Conservation (phyloP, 2,329 filamentous ascomycete species). For the Aureobasidium sp. region DNA sequence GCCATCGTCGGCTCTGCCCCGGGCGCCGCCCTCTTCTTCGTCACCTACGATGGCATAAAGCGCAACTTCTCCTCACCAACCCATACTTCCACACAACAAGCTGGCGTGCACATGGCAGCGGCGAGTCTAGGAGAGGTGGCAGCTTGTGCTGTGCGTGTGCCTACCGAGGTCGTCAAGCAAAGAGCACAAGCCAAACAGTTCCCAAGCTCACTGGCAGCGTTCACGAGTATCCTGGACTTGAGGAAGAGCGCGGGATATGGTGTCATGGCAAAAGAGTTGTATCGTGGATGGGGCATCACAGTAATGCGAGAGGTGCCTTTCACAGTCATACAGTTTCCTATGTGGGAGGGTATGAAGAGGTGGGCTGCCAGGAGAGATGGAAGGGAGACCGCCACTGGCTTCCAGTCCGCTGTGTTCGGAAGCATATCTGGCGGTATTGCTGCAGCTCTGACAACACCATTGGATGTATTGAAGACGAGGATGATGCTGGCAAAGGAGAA, state of each 20-base stretch:
- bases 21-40: constrained; percentile 91
- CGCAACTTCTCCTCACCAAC: not conserved
- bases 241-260: constrained; percentile 33
- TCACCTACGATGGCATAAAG: constrained; percentile 28
- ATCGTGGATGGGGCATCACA: constrained; percentile 86
- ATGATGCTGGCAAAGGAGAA: constrained; percentile 80
- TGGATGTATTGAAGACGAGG: constrained; percentile 94
- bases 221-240: constrained; percentile 57
- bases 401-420: constrained; percentile 79
- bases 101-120: constrained; percentile 66
- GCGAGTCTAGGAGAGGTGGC: constrained; percentile 83
- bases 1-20: constrained; percentile 88
- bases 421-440: constrained; percentile 77
- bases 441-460: constrained; percentile 79
- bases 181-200: constrained; percentile 83
- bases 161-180: constrained; percentile 96
- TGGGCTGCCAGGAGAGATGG: constrained; percentile 48
- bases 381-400: constrained; percentile 52
- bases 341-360: constrained; percentile 89
- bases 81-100: constrained; percentile 21
- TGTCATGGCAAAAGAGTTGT: constrained; percentile 73
- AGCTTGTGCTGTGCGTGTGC: constrained; percentile 85
- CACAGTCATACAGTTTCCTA: constrained; percentile 91
- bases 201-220: constrained; percentile 58
- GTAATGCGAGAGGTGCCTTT: constrained; percentile 95